These are phyloP conservation scores for Aspergillus sergii DNA, from an alignment of 2,329 filamentous ascomycete species.

Conservation along the genomic window DNA sequence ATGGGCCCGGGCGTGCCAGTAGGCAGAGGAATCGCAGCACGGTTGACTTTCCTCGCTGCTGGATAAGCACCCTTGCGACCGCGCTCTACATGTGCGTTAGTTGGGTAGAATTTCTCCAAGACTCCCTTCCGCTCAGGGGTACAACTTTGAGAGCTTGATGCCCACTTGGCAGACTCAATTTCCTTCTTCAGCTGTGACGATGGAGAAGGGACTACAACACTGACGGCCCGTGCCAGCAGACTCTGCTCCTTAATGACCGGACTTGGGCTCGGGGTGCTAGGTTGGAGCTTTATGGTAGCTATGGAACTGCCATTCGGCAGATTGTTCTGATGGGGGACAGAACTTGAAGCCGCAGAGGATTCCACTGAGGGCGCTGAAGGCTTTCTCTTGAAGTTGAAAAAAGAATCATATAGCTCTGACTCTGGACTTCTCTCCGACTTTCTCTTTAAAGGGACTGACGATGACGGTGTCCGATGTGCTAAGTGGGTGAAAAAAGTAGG, in stretches of 20 bases:
- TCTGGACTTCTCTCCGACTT: slow-evolving; percentile 14
- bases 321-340: not conserved
- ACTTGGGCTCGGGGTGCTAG: slow-evolving; percentile 11
- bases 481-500: slow-evolving; percentile 11
- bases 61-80: slow-evolving; percentile 25
- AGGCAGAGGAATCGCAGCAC: slow-evolving; percentile 9
- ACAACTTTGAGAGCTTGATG: not conserved
- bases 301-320: not conserved
- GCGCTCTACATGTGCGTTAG: slow-evolving; percentile 22
- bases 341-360: not conserved
- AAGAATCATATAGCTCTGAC: not conserved
- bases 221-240: slow-evolving; percentile 5
- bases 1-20: slow-evolving; percentile 14
- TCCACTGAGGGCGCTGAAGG: not conserved
- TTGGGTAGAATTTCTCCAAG: slow-evolving; percentile 26
- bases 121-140: slow-evolving; percentile 18
- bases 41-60: slow-evolving; percentile 15
- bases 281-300: not conserved
- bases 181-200: slow-evolving; percentile 21
- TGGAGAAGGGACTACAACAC: slow-evolving; percentile 30
- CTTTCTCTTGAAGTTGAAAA: not conserved
- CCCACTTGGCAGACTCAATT: slow-evolving; percentile 16
- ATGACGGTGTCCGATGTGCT: slow-evolving; percentile 20
- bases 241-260: slow-evolving; percentile 5
- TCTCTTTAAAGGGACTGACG: slow-evolving; percentile 20